phyloP scores from a whole-genome alignment of 495 filamentous ascomycete species.

The Xylaria nigripes region DNA sequence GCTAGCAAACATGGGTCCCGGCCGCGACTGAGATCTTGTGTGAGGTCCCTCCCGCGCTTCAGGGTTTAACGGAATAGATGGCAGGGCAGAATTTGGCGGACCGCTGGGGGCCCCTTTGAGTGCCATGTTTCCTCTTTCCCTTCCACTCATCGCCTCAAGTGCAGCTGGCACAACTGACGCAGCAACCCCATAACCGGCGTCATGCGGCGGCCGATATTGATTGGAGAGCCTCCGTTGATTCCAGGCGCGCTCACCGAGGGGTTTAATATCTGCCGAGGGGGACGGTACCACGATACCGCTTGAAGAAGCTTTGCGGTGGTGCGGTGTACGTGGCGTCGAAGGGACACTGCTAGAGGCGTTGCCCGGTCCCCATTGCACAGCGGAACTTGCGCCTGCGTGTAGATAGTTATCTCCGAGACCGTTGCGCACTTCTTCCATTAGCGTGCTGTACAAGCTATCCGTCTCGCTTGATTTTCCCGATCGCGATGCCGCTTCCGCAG shows the following conservation, averaged over 20 bases:
- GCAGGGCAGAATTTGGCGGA: conserved; percentile 10
- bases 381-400: conserved; percentile 1
- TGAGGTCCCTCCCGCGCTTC: not conserved
- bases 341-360: not conserved
- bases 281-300: not conserved
- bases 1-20: not conserved
- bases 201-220: conserved; percentile 11
- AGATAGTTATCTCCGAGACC: not conserved
- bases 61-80: conserved; percentile 7
- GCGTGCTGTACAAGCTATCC: conserved; percentile 12
- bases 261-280: not conserved
- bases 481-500: not conserved
- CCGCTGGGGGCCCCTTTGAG: conserved; percentile 1
- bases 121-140: not conserved
- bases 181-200: too few species aligned
- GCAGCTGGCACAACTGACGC: not conserved
- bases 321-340: not conserved
- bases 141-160: not conserved
- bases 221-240: conserved; percentile 16
- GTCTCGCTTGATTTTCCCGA: not conserved
- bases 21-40: not conserved
- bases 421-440: conserved; percentile 14
- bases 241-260: conserved; percentile 21
- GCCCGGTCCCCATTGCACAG: conserved; percentile 2
- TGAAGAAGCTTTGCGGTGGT: not conserved